Percentiles rank a stretch among this genome's conserved stretches.
These are phyloP conservation scores for Candida vaughaniae DNA, from an alignment of 805 yeast species.

Conservation along the genomic window DNA sequence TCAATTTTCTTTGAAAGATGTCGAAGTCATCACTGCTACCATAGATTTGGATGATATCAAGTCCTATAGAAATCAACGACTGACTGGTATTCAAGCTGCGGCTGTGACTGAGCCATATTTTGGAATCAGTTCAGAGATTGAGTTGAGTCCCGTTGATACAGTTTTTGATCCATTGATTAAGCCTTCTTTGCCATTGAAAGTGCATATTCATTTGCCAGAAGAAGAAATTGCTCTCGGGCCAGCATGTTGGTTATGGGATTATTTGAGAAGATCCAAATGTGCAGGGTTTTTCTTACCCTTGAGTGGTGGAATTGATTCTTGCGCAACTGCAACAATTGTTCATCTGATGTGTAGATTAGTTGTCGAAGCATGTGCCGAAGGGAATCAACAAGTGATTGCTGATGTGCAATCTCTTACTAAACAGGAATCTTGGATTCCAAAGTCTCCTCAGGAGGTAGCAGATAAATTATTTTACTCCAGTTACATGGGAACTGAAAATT, in stretches of 20 bases:
- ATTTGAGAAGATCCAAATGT: slow-evolving; percentile 83
- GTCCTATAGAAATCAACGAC: slow-evolving; percentile 70
- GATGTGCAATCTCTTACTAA: slow-evolving; percentile 75
- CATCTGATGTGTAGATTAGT: slow-evolving; percentile 93
- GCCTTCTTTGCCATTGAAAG: slow-evolving; percentile 54
- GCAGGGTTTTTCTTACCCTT: slow-evolving; percentile 92
- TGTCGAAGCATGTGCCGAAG: slow-evolving; percentile 61
- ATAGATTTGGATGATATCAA: slow-evolving; percentile 91
- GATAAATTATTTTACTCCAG: slow-evolving; percentile 78
- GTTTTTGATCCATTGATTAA: slow-evolving; percentile 59
- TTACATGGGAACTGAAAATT: slow-evolving; percentile 95
- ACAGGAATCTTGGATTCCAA: slow-evolving; percentile 58
- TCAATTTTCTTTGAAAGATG: slow-evolving; percentile 87
- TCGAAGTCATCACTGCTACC: slow-evolving; percentile 94
- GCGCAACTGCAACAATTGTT: slow-evolving; percentile 95
- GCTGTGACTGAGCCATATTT: slow-evolving; percentile 43
- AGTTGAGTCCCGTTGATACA: slow-evolving; percentile 58
- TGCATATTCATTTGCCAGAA: slow-evolving; percentile 77
- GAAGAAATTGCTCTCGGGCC: slow-evolving; percentile 98
- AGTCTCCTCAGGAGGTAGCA: slow-evolving; percentile 74
- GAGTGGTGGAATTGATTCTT: slow-evolving; percentile 96
- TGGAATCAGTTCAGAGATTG: slow-evolving; percentile 60
- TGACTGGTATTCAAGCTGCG: slow-evolving; percentile 75
- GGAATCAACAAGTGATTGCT: slow-evolving; percentile 69
- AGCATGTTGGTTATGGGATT: slow-evolving; percentile 99